Percentiles rank a stretch among this genome's conserved stretches.
phyloP scores from a whole-genome alignment of 2,329 filamentous ascomycete species.

The Lachnellula subtilissima region DNA sequence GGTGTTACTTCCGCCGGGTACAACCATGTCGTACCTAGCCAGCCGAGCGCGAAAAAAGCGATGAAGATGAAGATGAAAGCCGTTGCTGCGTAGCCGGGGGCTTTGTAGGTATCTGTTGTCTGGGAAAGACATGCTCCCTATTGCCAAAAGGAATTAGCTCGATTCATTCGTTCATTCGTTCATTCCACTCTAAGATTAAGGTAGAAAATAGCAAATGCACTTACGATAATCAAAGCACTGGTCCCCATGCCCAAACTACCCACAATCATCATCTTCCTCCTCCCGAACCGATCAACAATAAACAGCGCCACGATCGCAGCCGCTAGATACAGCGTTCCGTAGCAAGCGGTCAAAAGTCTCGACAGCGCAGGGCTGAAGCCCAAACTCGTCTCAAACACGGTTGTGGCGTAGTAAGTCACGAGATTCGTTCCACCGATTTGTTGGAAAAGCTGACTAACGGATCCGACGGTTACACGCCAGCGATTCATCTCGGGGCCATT shows the following conservation, averaged over 20 bases:
- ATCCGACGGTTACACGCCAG: constrained; percentile 58
- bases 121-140: background rate
- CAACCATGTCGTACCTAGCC: constrained; percentile 43
- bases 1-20: constrained; percentile 45
- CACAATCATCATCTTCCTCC: constrained; percentile 44
- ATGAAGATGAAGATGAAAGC: constrained; percentile 61
- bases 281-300: constrained; percentile 48
- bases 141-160: background rate
- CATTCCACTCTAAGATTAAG: background rate
- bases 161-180: too few species aligned
- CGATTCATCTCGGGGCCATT: constrained; percentile 13
- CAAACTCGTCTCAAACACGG: constrained; percentile 34
- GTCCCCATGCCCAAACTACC: constrained; percentile 47
- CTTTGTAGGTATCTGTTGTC: background rate
- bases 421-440: constrained; percentile 49
- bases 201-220: background rate
- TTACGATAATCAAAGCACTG: background rate
- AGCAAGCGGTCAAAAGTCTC: background rate
- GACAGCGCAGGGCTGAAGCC: constrained; percentile 39
- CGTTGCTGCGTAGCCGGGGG: constrained; percentile 50
- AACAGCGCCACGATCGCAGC: constrained; percentile 51
- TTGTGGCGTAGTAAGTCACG: constrained; percentile 53
- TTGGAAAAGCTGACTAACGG: constrained; percentile 48
- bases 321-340: constrained; percentile 30
- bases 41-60: constrained; percentile 45